These are phyloP conservation scores for Keqinozyma sinolaborantium DNA, from an alignment of 1,139 yeast species.

Conservation along the genomic window DNA sequence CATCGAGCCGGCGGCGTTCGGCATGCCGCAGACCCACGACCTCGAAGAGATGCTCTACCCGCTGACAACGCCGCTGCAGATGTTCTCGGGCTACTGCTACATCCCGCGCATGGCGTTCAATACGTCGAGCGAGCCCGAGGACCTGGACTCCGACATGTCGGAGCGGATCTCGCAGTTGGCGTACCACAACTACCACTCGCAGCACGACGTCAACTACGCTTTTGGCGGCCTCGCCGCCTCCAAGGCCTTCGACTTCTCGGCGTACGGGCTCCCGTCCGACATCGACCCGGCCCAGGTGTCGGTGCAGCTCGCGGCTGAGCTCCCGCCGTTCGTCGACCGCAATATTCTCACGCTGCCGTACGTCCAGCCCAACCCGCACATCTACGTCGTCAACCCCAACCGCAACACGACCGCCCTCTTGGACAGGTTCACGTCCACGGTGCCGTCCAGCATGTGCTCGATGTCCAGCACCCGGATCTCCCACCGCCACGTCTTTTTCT, in stretches of 20 bases:
- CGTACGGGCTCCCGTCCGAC: constrained; percentile 32
- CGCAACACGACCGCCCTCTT: constrained; percentile 31
- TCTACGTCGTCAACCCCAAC: constrained; percentile 28
- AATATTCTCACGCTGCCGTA: constrained; percentile 35
- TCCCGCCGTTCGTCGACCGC: constrained; percentile 39
- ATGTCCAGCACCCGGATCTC: constrained; percentile 30
- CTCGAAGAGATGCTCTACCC: constrained; percentile 2
- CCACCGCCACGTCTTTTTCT: constrained; percentile 34
- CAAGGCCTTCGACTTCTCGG: constrained; percentile 17
- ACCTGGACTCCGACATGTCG: constrained; percentile 6
- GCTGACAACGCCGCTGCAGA: constrained; percentile 6
- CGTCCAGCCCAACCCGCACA: constrained; percentile 23
- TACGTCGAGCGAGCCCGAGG: constrained; percentile 9
- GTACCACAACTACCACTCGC: constrained; percentile 33
- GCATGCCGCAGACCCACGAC: constrained; percentile 5
- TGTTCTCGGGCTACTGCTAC: constrained; percentile 28
- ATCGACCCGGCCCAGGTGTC: constrained; percentile 29
- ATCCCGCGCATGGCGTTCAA: constrained; percentile 27
- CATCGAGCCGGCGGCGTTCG: constrained; percentile 4
- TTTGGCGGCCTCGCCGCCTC: constrained; percentile 37
- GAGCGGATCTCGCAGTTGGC: constrained; percentile 24
- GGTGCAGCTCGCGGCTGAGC: constrained; percentile 34
- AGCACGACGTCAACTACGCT: constrained; percentile 28
- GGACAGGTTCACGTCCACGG: constrained; percentile 18
- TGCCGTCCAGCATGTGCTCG: constrained; percentile 28